Percentiles rank a stretch among this genome's conserved stretches.
Evolutionary conservation across 768 basidiomycete species (phyloP).

Genomic region (Mycena galericulata): DNA sequence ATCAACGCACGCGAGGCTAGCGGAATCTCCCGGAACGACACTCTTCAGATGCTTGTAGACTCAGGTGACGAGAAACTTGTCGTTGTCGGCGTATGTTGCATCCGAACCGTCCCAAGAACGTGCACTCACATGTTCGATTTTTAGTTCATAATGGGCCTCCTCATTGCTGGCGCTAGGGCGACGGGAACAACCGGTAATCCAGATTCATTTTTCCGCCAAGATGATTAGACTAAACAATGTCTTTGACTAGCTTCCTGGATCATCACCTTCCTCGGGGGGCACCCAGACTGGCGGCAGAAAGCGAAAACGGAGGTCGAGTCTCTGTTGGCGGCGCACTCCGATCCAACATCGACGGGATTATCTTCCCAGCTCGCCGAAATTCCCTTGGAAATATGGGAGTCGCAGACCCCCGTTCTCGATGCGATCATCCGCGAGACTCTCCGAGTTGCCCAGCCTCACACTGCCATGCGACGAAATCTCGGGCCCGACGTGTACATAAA

Average conservation of each 20-base stretch:
- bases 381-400: conserved; percentile 79
- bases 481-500: conserved; percentile 79
- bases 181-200: conserved; percentile 76
- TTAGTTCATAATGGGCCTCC: conserved; percentile 85
- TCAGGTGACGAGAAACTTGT: conserved; percentile 74
- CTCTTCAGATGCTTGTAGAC: conserved; percentile 81
- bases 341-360: conserved; percentile 47
- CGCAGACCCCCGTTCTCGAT: conserved; percentile 76
- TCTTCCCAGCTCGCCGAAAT: conserved; percentile 65
- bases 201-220: neutral
- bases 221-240: conserved; percentile 5
- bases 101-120: conserved; percentile 10
- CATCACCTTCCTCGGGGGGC: conserved; percentile 76
- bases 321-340: conserved; percentile 59
- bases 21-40: conserved; percentile 70
- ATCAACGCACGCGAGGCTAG: conserved; percentile 69
- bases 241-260: conserved; percentile 73
- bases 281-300: conserved; percentile 73
- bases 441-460: conserved; percentile 82
- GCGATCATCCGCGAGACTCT: conserved; percentile 82
- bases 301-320: conserved; percentile 70
- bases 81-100: conserved; percentile 71
- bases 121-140: conserved; percentile 34
- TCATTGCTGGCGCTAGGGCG: conserved; percentile 85
- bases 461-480: conserved; percentile 83